These are phyloP conservation scores for Sungouiozyma intestinalis DNA, from an alignment of 805 yeast species.

Conservation along the genomic window DNA sequence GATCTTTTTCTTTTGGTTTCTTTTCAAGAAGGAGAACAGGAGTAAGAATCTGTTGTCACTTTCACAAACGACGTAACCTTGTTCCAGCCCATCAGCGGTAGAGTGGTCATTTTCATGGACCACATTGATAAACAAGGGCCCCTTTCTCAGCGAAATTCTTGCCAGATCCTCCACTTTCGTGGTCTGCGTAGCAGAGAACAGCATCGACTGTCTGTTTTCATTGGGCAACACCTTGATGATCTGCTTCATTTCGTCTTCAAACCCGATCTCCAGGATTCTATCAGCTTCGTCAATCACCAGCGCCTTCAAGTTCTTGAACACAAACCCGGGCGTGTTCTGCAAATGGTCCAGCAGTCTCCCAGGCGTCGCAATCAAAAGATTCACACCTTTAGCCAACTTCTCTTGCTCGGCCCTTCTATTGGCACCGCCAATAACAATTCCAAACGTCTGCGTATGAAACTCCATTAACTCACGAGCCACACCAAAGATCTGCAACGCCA, in stretches of 20 bases:
- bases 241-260: slow-evolving; percentile 98
- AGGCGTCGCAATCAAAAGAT: slow-evolving; percentile 90
- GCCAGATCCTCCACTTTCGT: slow-evolving; percentile 98
- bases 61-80: slow-evolving; percentile 96
- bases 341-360: slow-evolving; percentile 94
- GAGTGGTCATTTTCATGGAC: slow-evolving; percentile 74
- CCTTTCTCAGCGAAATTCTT: slow-evolving; percentile 86
- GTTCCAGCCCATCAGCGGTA: slow-evolving; percentile 95
- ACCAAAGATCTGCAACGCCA: slow-evolving; percentile 95
- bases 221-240: slow-evolving; percentile 88
- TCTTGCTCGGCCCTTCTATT: slow-evolving; percentile 97
- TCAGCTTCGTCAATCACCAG: slow-evolving; percentile 97
- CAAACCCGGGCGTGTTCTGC: slow-evolving; percentile 89
- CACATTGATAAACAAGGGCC: slow-evolving; percentile 89
- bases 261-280: slow-evolving; percentile 92
- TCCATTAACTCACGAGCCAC: slow-evolving; percentile 93
- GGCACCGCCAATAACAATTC: slow-evolving; percentile 97
- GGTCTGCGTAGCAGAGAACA: slow-evolving; percentile 98
- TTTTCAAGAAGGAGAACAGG: slow-evolving; percentile 83
- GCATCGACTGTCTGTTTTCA: slow-evolving; percentile 90
- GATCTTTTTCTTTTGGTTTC: slow-evolving; percentile 82
- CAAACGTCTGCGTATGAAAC: slow-evolving; percentile 84
- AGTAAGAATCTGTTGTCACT: slow-evolving; percentile 88
- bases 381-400: slow-evolving; percentile 87
- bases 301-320: slow-evolving; percentile 89